phyloP scores from a whole-genome alignment of 23 red algal species.

The Gracilaria caudata region DNA sequence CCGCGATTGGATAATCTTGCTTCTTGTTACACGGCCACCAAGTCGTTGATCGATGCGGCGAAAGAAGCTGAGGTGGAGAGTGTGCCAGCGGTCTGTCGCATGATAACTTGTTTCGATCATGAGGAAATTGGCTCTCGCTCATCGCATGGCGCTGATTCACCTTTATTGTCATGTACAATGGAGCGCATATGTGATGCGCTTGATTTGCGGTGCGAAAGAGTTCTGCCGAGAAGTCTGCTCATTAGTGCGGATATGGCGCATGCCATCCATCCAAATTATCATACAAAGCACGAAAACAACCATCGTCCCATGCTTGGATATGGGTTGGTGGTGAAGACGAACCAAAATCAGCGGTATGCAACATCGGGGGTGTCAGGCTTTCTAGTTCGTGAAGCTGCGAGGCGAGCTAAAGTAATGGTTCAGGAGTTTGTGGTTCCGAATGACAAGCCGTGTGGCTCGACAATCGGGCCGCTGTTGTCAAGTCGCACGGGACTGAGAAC shows the following conservation, averaged over 20 bases:
- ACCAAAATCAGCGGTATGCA: conserved; percentile 91
- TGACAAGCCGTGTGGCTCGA: conserved; percentile 87
- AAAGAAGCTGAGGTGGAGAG: background rate
- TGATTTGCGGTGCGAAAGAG: conserved; percentile 8
- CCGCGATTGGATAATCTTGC: conserved; percentile 81
- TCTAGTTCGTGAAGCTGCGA: conserved; percentile 61
- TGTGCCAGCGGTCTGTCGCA: conserved; percentile 10
- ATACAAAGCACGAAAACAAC: conserved; percentile 69
- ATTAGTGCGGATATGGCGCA: conserved; percentile 91
- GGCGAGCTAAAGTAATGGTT: conserved; percentile 19
- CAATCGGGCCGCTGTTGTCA: conserved; percentile 82
- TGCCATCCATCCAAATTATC: conserved; percentile 89
- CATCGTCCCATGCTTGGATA: conserved; percentile 66
- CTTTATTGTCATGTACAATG: conserved; percentile 52
- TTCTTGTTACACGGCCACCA: conserved; percentile 68
- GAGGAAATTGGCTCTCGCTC: conserved; percentile 82
- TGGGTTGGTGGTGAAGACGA: conserved; percentile 84
- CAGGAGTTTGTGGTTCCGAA: conserved; percentile 93
- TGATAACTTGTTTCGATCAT: conserved; percentile 88
- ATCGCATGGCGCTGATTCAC: conserved; percentile 75
- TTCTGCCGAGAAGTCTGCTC: conserved; percentile 46
- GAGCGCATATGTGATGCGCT: conserved; percentile 52
- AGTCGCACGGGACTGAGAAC: conserved; percentile 77
- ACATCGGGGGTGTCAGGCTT: conserved; percentile 63
- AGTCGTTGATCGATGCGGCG: conserved; percentile 49